Conservation (phyloP, 305 asterid genomes). For the Fraxinus platypoda region DNA sequence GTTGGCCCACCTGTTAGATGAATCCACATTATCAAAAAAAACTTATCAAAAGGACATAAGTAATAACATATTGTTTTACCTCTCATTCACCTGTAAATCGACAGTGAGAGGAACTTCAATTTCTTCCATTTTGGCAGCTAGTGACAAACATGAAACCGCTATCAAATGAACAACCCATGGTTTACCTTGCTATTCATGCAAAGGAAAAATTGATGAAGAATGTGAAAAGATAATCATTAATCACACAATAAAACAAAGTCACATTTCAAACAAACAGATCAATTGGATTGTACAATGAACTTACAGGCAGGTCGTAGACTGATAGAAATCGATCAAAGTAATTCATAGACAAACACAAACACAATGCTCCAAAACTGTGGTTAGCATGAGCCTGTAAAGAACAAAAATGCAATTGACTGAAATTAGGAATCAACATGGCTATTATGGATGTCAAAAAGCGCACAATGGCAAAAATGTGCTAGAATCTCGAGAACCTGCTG, state of each 20-base stretch:
- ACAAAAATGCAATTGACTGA: neutral
- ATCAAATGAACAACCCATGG: conserved; percentile 58
- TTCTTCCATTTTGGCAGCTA: conserved; percentile 83
- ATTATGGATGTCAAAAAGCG: neutral
- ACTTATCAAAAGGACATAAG: neutral
- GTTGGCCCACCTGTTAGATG: conserved; percentile 45
- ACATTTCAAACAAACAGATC: neutral
- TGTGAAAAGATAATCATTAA: neutral
- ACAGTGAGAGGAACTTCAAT: conserved; percentile 43
- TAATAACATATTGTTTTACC: neutral
- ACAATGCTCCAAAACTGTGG: conserved; percentile 56
- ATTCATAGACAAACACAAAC: conserved; percentile 56
- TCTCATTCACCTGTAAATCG: conserved; percentile 60
- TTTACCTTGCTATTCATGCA: conserved; percentile 43
- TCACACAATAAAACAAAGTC: conserved; percentile 2
- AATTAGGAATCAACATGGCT: neutral
- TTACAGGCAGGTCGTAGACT: conserved; percentile 52
- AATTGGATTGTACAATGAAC: conserved; percentile 20
- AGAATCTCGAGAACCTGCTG: neutral
- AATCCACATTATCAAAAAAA: conserved; percentile 19
- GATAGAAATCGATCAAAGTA: conserved; percentile 76
- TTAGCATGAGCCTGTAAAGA: conserved; percentile 59
- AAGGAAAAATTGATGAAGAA: conserved; percentile 21
- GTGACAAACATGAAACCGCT: conserved; percentile 69
- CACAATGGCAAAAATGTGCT: neutral